Evolutionary conservation across 1,139 yeast genomes (phyloP), one percentile per base, ranked within the genome.

Genomic region (Debaryomyces singareniensis): DNA sequence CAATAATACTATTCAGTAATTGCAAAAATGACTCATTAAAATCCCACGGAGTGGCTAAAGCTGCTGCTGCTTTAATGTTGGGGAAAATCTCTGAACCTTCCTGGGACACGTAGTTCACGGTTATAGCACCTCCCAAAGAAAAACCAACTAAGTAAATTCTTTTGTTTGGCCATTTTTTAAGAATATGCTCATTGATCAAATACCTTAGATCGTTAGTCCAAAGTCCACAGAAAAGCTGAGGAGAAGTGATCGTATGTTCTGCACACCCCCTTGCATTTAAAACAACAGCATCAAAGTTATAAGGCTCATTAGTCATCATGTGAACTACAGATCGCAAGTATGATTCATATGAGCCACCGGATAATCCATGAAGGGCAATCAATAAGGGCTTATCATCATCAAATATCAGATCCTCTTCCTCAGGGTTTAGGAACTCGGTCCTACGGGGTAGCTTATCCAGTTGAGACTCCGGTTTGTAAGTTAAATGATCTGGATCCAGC

Each of bases 161-260:
- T 38, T 73, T 69, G 31, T 68, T 53, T 4, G 80, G 79, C 63
- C 71, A 74, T 33, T 55, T 55, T 16, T 44, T 42, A 20, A 59
- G 49, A 23, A 75, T 52, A 31, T 67, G 58, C 37, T 70, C 75
- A 35, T 66, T 66, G 32, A 75, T 59, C 31, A 73, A 59, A 47
- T 67, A 67, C 29, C 82, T 54, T 31, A 75, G 52, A 46, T 75
- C 83, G 43, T 75, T 75, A 13, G 82, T 75, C 77, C 80, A 72
- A 21, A 74, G 55, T 2, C 78, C 82, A 42, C 72, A 70, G 51
- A 72, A 75, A 26, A 75, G 52, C 42, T 71, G 74, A 2, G 82
- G 80, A 4, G 78, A 64, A 2, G 80, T 70, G 32, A 75, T 61
- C 14, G 71, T 61, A 29, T 76, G 75, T 36, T 72, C 58, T 28